Evolutionary conservation across 441 rosid species (phyloP).

Genomic region (Omphalea diandra): DNA sequence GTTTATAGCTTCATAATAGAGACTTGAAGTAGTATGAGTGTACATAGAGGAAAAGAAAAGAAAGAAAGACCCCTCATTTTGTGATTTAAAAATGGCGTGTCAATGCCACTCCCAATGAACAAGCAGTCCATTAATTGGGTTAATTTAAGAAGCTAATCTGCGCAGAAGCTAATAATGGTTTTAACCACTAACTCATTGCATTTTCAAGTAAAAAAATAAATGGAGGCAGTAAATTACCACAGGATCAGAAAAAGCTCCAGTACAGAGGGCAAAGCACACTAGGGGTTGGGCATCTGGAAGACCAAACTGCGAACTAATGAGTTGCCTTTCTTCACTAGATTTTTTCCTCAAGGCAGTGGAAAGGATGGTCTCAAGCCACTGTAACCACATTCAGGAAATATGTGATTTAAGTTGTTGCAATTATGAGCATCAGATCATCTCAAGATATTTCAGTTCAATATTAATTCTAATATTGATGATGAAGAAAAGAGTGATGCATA

Average conservation of each 20-base stretch:
- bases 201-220: background rate
- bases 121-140: no score
- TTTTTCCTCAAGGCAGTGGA: slow-evolving; percentile 74
- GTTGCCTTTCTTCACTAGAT: slow-evolving; percentile 61
- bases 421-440: background rate
- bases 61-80: background rate
- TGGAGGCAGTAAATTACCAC: slow-evolving; percentile 45
- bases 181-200: background rate
- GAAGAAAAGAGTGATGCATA: background rate
- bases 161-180: background rate
- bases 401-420: background rate
- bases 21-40: background rate
- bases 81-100: no score
- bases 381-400: slow-evolving; percentile 22
- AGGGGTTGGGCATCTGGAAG: slow-evolving; percentile 54
- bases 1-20: no score
- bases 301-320: slow-evolving; percentile 52
- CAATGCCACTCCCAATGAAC: no score
- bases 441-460: background rate
- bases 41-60: no score
- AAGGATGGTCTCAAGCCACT: slow-evolving; percentile 87
- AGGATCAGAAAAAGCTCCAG: slow-evolving; percentile 84
- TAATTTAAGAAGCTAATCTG: background rate
- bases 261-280: slow-evolving; percentile 78
- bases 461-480: background rate